Conservation (phyloP, 2,329 filamentous ascomycete genomes). For the Pestalotiopsis sp. region DNA sequence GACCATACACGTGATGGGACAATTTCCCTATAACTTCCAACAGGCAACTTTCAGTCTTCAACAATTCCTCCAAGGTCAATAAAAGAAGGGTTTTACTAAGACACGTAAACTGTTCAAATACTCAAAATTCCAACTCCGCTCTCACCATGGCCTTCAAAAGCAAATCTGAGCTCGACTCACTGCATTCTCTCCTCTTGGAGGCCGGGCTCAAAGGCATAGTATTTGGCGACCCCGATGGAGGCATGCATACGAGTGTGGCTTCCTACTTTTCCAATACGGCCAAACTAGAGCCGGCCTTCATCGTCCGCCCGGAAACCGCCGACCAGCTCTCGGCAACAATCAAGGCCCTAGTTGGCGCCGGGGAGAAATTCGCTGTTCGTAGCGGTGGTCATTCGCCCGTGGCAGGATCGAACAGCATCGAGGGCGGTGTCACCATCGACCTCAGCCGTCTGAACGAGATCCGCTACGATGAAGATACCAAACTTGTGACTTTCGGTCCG, state of each 20-base stretch:
- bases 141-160: too few species aligned
- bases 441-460: neutral
- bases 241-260: neutral
- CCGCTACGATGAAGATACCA: neutral
- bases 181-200: too few species aligned
- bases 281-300: neutral
- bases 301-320: neutral
- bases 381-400: neutral
- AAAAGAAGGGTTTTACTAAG: too few species aligned
- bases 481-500: neutral
- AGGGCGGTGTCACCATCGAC: neutral
- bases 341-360: neutral
- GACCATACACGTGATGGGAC: too few species aligned
- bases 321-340: neutral
- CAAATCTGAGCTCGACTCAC: too few species aligned
- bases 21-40: too few species aligned
- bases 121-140: too few species aligned
- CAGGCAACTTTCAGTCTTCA: too few species aligned
- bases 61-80: too few species aligned
- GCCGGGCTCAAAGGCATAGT: neutral
- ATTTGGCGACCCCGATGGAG: neutral
- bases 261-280: constrained; percentile 12
- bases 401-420: constrained; percentile 10
- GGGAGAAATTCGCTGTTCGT: neutral
- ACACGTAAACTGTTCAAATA: too few species aligned